A percentile compares a stretch with the other conserved stretches of the same genome.
Conservation (phyloP, 495 filamentous ascomycete genomes). For the Daldinia vernicosa region DNA sequence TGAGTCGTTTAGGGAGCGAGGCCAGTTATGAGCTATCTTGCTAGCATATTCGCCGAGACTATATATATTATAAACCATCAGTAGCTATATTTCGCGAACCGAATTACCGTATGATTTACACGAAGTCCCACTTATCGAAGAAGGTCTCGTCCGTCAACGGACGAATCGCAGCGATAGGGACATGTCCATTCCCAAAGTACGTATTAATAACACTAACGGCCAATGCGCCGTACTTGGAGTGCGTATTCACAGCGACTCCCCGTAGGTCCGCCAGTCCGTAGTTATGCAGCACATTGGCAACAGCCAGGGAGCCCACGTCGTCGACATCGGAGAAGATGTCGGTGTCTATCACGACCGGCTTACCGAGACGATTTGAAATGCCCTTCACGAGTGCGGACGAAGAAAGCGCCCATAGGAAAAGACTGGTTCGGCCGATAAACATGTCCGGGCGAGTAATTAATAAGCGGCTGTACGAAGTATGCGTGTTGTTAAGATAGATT, state of each 20-base stretch:
- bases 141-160: constrained; percentile 55
- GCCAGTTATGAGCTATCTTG: constrained; percentile 55
- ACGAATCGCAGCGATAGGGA: constrained; percentile 51
- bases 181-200: constrained; percentile 50
- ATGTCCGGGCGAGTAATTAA: constrained; percentile 2
- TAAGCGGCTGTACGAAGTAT: not conserved
- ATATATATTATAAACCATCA: constrained; percentile 6
- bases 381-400: not conserved
- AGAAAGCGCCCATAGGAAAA: constrained; percentile 3
- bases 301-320: constrained; percentile 50
- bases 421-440: not conserved
- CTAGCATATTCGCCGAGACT: constrained; percentile 42
- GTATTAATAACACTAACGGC: constrained; percentile 54
- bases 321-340: constrained; percentile 58
- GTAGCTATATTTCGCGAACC: not conserved
- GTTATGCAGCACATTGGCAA: constrained; percentile 47
- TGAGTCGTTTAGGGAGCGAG: constrained; percentile 45
- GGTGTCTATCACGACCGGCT: constrained; percentile 51
- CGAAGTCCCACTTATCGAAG: constrained; percentile 50
- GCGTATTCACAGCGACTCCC: constrained; percentile 56
- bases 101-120: constrained; percentile 42
- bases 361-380: not conserved
- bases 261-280: constrained; percentile 47
- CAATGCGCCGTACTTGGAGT: constrained; percentile 54
- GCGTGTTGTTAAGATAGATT: not conserved